Evolutionary conservation across 129 eudicot genomes (phyloP), one percentile per base, ranked within the genome.

Genomic region (Lactuca saligna): DNA sequence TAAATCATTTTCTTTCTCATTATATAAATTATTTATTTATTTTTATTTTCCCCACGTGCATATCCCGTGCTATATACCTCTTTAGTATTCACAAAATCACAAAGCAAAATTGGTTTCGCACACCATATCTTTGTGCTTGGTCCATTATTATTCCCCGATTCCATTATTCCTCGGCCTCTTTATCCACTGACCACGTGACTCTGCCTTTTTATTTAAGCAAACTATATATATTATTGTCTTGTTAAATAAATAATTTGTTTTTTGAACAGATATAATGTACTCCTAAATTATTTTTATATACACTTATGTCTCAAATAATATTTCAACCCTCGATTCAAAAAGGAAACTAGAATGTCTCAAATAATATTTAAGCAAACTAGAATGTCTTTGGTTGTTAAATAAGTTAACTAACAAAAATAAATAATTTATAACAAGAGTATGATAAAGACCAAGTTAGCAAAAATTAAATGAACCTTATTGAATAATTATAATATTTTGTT

Each of bases 181-280:
- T 75, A 68, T 50, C 50, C 34, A 67, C 35, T 17, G 55, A 59
- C 74, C 80, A 75, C 80, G 80, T 75, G 79, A 75, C 39, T 35
- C 38, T 66, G 62, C 50, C 74, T 75, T 75, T 42, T 20, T 38
- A 20, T 66, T 66, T 75, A 75, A 65, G 67, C 79, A 65, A 74
- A 17, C 72, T 16, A 42, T 42, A 39, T 42, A 39, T 17, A 25
- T 39, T 20, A 65, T 25, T 25, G 29, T 25, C 29, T 25, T 25
- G 29, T 25, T 25, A 25, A 25, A 25, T 25, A 0, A 25, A 25
- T 25, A 25, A 25, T 25, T 25, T 25, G 29, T 25, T 25, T 25
- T 25, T 25, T n/a, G n/a, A n/a, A n/a, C n/a, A n/a, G n/a, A n/a
- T n/a, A n/a, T n/a, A 20, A 20, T 20, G 0, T 20, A 20, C 25